Evolutionary conservation across 2,329 filamentous ascomycete genomes (phyloP).

Genomic region (Gnomoniopsis smithogilvyi): DNA sequence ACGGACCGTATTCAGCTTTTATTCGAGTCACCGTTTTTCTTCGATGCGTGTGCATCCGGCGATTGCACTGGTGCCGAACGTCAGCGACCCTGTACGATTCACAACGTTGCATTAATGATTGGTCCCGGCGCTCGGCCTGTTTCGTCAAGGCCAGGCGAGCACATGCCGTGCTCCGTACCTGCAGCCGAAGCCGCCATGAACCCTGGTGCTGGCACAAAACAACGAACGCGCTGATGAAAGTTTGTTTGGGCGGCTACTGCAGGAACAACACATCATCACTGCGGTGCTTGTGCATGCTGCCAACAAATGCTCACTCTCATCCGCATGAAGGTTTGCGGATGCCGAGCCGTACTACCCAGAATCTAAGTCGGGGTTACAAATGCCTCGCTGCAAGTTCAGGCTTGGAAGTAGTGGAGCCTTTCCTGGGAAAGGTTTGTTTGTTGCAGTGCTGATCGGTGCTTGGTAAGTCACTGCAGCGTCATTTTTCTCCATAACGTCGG

Average conservation of each 20-base stretch:
- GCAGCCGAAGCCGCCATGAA: neutral
- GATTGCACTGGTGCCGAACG: neutral
- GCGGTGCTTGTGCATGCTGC: neutral
- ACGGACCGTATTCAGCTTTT: too few species aligned
- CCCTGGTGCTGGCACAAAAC: neutral
- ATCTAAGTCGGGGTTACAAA: neutral
- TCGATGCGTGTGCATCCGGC: neutral
- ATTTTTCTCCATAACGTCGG: neutral
- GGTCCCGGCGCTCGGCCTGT: neutral
- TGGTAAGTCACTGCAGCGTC: neutral
- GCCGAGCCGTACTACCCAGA: too few species aligned
- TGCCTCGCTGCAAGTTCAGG: neutral
- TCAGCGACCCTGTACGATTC: neutral
- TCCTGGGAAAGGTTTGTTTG: neutral
- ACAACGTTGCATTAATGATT: neutral
- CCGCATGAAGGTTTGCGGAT: neutral
- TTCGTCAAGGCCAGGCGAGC: neutral
- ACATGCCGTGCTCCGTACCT: conserved; percentile 3
- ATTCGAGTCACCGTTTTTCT: too few species aligned
- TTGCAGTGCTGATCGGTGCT: neutral
- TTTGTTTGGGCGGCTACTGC: neutral
- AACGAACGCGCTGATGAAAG: neutral
- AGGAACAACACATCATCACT: neutral
- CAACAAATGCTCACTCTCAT: neutral
- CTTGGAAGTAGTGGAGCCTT: neutral